phyloP scores from a whole-genome alignment of 2,329 filamentous ascomycete genomes.

The Ophiostoma fasciatum region DNA sequence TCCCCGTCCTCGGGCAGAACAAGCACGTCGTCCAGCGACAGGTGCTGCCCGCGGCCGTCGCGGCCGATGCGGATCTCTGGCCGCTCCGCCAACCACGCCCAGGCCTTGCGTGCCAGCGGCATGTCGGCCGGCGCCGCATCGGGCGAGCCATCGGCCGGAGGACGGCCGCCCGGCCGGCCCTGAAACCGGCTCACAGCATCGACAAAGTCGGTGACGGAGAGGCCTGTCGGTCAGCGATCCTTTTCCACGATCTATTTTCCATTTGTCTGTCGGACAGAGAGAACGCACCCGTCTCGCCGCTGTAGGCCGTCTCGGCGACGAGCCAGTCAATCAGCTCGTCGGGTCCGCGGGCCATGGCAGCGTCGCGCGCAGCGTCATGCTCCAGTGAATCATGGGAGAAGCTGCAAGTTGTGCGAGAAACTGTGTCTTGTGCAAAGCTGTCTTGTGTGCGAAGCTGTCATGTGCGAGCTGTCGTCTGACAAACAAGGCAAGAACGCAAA shows the following conservation, averaged over 20 bases:
- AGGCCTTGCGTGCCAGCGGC: constrained; percentile 24
- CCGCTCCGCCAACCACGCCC: constrained; percentile 25
- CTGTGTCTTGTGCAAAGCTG: background rate
- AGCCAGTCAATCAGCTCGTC: constrained; percentile 30
- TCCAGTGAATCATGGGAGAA: background rate
- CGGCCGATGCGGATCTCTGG: constrained; percentile 26
- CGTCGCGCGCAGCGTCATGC: constrained; percentile 1
- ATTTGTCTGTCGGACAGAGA: background rate
- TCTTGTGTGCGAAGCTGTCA: background rate
- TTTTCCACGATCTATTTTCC: background rate
- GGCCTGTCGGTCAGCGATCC: constrained; percentile 7
- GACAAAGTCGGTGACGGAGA: constrained; percentile 12
- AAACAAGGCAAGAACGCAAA: background rate
- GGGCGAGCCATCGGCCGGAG: background rate
- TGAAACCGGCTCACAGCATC: constrained; percentile 11
- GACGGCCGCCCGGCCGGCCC: too few species aligned
- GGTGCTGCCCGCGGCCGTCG: constrained; percentile 20
- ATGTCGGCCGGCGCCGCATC: constrained; percentile 1
- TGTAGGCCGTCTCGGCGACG: constrained; percentile 28
- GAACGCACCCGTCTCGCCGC: constrained; percentile 25
- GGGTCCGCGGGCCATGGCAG: constrained; percentile 23
- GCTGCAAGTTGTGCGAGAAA: too few species aligned
- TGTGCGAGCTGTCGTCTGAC: too few species aligned
- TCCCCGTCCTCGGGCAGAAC: constrained; percentile 24
- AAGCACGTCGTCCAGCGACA: constrained; percentile 26